These are phyloP conservation scores for Canna indica DNA, from an alignment of 176 grass and related monocot genomes.

Conservation along the genomic window DNA sequence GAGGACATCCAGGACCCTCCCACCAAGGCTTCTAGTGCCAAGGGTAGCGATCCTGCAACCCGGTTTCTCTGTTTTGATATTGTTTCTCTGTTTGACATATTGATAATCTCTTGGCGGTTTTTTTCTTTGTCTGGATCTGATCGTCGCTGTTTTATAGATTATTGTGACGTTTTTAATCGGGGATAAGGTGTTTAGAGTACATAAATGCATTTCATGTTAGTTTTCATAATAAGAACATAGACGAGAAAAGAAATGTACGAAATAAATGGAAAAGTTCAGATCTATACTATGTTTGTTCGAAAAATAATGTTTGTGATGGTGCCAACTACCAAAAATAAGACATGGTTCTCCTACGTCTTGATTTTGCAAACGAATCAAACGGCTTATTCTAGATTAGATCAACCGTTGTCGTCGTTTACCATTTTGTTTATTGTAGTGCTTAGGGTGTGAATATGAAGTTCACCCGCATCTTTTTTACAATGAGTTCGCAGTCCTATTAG, in stretches of 20 bases:
- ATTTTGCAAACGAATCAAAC: no score
- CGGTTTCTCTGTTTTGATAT: background rate
- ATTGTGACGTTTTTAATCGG: background rate
- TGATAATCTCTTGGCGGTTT: background rate
- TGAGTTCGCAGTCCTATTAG: no score
- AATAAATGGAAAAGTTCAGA: background rate
- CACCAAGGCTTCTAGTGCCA: slow-evolving; percentile 63
- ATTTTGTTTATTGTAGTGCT: no score
- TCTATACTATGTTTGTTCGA: background rate
- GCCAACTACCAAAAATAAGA: no score
- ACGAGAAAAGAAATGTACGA: background rate
- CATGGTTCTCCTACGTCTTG: no score
- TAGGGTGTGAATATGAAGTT: no score
- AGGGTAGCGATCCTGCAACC: slow-evolving; percentile 34
- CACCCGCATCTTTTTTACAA: no score
- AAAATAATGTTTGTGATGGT: background rate
- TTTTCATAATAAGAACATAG: background rate
- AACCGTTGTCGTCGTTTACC: no score
- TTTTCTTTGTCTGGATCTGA: background rate
- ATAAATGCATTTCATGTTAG: background rate
- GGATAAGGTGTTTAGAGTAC: background rate
- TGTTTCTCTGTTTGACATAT: background rate
- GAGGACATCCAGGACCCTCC: slow-evolving; percentile 47
- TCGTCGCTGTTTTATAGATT: no score
- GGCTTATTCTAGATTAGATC: no score